Base-by-base conservation (phyloP, 139 green algal species). In the Micromonas commoda region DNA sequence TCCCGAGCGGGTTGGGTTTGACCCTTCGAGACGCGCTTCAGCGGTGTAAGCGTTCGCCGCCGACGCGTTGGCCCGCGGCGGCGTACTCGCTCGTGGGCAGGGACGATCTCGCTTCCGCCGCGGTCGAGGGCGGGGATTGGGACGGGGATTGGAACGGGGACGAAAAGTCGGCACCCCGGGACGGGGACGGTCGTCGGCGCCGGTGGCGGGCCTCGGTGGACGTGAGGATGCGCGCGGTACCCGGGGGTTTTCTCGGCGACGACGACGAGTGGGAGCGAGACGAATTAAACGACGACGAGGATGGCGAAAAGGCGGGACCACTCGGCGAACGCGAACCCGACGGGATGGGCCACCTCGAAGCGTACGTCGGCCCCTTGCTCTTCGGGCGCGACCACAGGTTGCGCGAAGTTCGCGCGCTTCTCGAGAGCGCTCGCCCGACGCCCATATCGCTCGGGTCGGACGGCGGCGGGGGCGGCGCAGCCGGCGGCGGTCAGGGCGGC, bases 101-200 rank as follows among this genome's bases (percentile, higher is more conserved):
- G 0, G 85, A 94, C 34, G 93, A 97, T 75, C 87, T 97, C 13
- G 93, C 91, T n/a, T n/a, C n/a, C n/a, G n/a, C n/a, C n/a, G n/a
- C n/a, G n/a, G n/a, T n/a, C n/a, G n/a, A 31, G 4, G 45, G 45
- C 45, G 45, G 45, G 9, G 45, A 16, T 57, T 9, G 45, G 9
- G 45, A 16, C 45, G 45, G 45, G 34, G 35, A 34, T 37, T 24
- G 54, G 32, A 82, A 77, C 80, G 19, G 38, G 52, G 64, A 19
- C 9, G 9, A 57, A 9, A 16, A 57, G 9, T 16, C 16, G 45
- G 45, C 9, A 9, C 9, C 9, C 45, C 9, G 45, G 9, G 45
- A 57, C 45, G 45, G 45, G 9, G 45, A 57, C 45, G 45, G 45
- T 16, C 9, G n/a, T n/a, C n/a, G n/a, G n/a, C n/a, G n/a, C n/a